Evolutionary conservation across 2,329 filamentous ascomycete genomes (phyloP).

Genomic region (Tolypocladium ophioglossoides): DNA sequence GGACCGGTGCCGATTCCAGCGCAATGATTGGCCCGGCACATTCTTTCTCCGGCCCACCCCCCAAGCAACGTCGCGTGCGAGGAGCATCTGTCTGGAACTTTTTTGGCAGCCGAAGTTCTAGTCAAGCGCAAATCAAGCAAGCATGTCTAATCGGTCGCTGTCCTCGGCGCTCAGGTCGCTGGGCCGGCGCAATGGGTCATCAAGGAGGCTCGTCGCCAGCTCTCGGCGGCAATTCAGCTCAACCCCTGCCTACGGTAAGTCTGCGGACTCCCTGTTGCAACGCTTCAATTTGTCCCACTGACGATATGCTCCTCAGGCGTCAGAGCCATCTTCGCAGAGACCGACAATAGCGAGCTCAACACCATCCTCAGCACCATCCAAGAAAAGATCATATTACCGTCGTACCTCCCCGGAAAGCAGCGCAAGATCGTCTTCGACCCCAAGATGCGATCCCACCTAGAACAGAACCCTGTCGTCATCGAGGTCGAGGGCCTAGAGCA

Average conservation of each 20-base stretch:
- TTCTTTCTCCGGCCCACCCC: constrained; percentile 19
- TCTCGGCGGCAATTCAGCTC: constrained; percentile 17
- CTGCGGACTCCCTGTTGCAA: not conserved
- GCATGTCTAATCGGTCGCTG: constrained; percentile 12
- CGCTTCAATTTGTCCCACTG: not conserved
- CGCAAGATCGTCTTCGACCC: constrained; percentile 40
- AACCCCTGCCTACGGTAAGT: constrained; percentile 18
- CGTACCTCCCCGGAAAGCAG: constrained; percentile 43
- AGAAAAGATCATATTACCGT: constrained; percentile 49
- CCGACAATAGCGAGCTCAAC: constrained; percentile 44
- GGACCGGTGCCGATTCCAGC: constrained; percentile 8
- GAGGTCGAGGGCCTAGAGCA: constrained; percentile 46
- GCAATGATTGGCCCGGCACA: constrained; percentile 26
- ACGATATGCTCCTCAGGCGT: constrained; percentile 15
- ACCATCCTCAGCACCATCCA: constrained; percentile 40
- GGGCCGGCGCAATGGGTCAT: constrained; percentile 2
- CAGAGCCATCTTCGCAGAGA: constrained; percentile 35
- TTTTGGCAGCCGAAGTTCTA: not conserved
- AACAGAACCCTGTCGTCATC: constrained; percentile 44
- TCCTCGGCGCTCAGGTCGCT: constrained; percentile 15
- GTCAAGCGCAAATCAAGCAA: not conserved
- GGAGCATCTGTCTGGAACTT: constrained; percentile 6
- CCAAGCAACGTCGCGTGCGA: not conserved
- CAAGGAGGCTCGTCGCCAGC: not conserved
- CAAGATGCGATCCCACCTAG: constrained; percentile 35